phyloP scores from a whole-genome alignment of 164 flowering plant species.

The Stephania japonica region DNA sequence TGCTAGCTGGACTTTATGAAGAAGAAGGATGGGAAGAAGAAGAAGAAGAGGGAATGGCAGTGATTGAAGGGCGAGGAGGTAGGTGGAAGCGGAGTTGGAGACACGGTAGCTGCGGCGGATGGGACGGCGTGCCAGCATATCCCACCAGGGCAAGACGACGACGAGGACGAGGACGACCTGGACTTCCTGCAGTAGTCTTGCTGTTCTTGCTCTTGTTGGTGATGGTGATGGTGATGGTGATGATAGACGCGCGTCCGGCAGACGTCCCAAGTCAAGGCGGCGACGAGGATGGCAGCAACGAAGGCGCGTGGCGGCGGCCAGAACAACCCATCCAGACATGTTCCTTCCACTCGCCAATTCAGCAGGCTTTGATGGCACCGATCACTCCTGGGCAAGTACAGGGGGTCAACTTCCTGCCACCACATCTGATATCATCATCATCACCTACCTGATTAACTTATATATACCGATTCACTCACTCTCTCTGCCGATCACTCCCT shows the following conservation, averaged over 20 bases:
- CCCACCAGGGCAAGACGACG: conserved; percentile 49
- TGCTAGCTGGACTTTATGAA: no score
- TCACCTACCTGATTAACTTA: no score
- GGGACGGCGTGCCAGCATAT: conserved; percentile 78
- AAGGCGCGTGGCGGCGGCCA: conserved; percentile 38
- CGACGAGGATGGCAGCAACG: conserved; percentile 39
- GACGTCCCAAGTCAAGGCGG: conserved; percentile 64
- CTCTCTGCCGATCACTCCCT: no score
- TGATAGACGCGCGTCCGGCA: no score
- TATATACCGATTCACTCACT: no score
- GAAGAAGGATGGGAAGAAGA: no score
- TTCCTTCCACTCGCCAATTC: conserved; percentile 45
- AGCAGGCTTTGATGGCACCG: conserved; percentile 53
- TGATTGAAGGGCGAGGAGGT: conserved; percentile 34
- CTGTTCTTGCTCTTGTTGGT: no score
- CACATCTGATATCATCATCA: conserved; percentile 47
- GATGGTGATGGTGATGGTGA: no score
- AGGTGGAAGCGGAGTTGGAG: conserved; percentile 62
- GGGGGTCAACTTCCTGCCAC: conserved; percentile 50
- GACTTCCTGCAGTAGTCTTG: no score
- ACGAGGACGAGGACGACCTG: conserved; percentile 21
- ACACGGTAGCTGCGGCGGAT: conserved; percentile 53
- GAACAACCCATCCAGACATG: conserved; percentile 44
- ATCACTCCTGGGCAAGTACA: conserved; percentile 58
- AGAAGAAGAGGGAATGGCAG: background rate